Base-by-base conservation (phyloP, 2,329 filamentous ascomycete genomes). In the Lasiodiplodia gonubiensis region DNA sequence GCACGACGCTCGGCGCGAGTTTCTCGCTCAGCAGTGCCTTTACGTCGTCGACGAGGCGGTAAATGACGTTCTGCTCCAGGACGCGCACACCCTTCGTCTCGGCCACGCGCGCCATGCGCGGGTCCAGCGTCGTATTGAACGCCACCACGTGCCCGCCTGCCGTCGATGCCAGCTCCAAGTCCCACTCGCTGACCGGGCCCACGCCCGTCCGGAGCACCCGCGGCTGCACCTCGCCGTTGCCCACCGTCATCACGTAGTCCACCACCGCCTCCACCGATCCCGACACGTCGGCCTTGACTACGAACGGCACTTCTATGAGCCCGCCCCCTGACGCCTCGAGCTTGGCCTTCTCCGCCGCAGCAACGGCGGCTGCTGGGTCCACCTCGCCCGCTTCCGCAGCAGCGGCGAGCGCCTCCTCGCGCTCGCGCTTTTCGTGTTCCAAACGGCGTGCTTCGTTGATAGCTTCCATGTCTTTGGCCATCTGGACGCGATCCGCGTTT, bases 201-300 rank as follows among this genome's bases (percentile, higher is more conserved):
- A 95, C 91, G 2, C 86, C 88, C 3, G 91, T 90, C 25, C 91
- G 89, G 42, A 99, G 86, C 68, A 99, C 85, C 67, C 89, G 88
- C 16, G 94, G 87, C 37, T 84, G 87, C 48, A 97, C 90, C 76
- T 98, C 93, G 72, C 93, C 89, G 80, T 91, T 97, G 70, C 94
- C 93, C 70, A 97, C 84, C 68, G 90, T 88, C 69, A 89, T 83
- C 68, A 99, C 85, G 10, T 90, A 90, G 59, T 92, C 90, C 69
- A 89, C 85, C 2, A 98, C 91, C 2, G 95, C 95, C 81, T 99
- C 95, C 0, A 94, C 93, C 0, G 94, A 98, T 46, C 95, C 95
- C 69, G 91, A 92, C 21, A 98, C 95, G 74, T 99, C 95, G 65
- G 90, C 94, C 79, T 96, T 97, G 81, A 99, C 85, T 68, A 95